A percentile compares a stretch with the other conserved stretches of the same genome.
These are phyloP conservation scores for Brettanomyces bruxellensis DNA, from an alignment of 805 yeast genomes.

Conservation along the genomic window DNA sequence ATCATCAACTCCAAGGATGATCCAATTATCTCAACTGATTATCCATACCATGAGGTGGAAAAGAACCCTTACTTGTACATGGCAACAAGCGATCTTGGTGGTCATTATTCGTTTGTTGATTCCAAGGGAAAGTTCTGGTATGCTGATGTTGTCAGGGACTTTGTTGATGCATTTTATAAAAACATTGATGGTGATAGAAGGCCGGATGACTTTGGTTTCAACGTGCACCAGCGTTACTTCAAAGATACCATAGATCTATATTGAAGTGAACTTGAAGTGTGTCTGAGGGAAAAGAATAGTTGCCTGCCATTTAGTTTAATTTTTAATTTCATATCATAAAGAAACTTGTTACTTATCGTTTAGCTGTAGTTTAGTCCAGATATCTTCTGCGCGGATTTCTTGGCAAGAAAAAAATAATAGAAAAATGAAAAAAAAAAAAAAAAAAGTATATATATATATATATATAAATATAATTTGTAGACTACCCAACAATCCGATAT, in stretches of 20 bases:
- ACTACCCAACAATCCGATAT: too few species aligned
- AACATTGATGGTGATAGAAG: constrained; percentile 7
- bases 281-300: too few species aligned
- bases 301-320: too few species aligned
- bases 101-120: constrained; percentile 53
- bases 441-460: too few species aligned
- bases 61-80: constrained; percentile 51
- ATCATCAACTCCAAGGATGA: constrained; percentile 59
- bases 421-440: too few species aligned
- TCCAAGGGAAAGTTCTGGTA: constrained; percentile 40
- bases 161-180: constrained; percentile 29
- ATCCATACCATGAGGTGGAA: constrained; percentile 41
- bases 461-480: too few species aligned
- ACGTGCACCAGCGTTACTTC: constrained; percentile 11
- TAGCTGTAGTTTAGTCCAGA: too few species aligned
- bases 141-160: constrained; percentile 31
- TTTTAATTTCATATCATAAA: too few species aligned
- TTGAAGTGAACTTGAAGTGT: background rate
- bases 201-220: constrained; percentile 13
- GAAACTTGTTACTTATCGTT: too few species aligned
- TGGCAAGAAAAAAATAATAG: too few species aligned
- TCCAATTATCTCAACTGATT: constrained; percentile 48
- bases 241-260: constrained; percentile 10
- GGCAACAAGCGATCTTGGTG: constrained; percentile 57
- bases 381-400: too few species aligned